Percentiles rank a stretch among this genome's conserved stretches.
These are phyloP conservation scores for Phytophthora sansomeana DNA, from an alignment of 352 stramenopile species.

Conservation along the genomic window DNA sequence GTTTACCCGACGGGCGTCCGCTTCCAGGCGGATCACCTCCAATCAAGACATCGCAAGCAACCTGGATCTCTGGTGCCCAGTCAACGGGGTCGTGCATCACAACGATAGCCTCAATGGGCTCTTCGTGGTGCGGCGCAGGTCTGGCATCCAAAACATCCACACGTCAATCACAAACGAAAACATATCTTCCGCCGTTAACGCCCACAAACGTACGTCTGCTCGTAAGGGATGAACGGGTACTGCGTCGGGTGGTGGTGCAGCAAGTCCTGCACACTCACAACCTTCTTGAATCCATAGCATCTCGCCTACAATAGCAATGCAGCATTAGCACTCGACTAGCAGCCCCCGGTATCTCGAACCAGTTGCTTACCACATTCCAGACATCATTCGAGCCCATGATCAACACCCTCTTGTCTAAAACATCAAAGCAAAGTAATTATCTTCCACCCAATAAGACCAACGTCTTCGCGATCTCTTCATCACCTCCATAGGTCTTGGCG, in stretches of 20 bases:
- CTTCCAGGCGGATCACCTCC: constrained; percentile 80
- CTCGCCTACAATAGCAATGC: constrained; percentile 34
- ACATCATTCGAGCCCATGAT: constrained; percentile 90
- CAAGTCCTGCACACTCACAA: constrained; percentile 79
- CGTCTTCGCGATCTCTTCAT: background rate
- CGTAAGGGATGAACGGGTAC: constrained; percentile 84
- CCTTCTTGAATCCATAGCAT: constrained; percentile 87
- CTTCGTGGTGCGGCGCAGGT: constrained; percentile 57
- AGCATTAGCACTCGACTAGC: background rate
- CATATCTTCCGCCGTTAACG: background rate
- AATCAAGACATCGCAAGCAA: constrained; percentile 90
- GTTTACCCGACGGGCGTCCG: constrained; percentile 51
- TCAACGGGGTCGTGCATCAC: constrained; percentile 92
- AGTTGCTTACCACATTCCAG: constrained; percentile 66
- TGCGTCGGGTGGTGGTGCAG: constrained; percentile 72
- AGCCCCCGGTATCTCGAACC: background rate
- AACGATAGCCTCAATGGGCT: constrained; percentile 87
- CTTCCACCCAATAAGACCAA: background rate
- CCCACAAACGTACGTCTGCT: constrained; percentile 54
- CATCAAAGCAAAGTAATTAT: background rate
- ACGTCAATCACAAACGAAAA: constrained; percentile 1
- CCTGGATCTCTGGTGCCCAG: constrained; percentile 90
- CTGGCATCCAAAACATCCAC: constrained; percentile 25
- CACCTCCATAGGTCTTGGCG: constrained; percentile 63
- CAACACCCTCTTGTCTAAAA: constrained; percentile 79